A percentile compares a stretch with the other conserved stretches of the same genome.
Conservation (phyloP, 2,329 filamentous ascomycete genomes). For the Penicillium concentricum region DNA sequence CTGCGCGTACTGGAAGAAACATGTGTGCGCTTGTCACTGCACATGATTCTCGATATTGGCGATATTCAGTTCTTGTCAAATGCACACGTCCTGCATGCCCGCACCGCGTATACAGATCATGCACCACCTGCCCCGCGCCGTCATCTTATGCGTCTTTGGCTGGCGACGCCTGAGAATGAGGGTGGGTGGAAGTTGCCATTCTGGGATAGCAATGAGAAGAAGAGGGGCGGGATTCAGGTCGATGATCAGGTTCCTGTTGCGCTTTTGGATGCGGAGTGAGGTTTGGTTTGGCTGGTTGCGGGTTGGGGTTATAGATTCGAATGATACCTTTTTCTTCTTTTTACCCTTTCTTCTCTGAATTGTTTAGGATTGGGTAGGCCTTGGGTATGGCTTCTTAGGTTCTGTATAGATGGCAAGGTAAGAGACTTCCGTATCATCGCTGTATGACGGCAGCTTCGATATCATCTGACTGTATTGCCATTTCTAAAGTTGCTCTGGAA, state of each 20-base stretch:
- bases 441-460: background rate
- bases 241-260: conserved; percentile 74
- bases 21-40: conserved; percentile 69
- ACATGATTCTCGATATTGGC: conserved; percentile 83
- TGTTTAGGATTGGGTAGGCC: background rate
- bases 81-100: conserved; percentile 74
- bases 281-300: conserved; percentile 39
- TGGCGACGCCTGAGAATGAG: conserved; percentile 76
- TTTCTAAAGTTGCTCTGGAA: too few species aligned
- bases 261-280: conserved; percentile 73
- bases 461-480: too few species aligned
- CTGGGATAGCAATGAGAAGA: conserved; percentile 77
- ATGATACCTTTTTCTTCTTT: conserved; percentile 16
- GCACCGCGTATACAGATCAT: conserved; percentile 75
- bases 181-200: conserved; percentile 85
- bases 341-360: background rate
- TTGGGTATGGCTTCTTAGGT: background rate
- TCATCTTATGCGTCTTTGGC: conserved; percentile 80
- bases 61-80: conserved; percentile 88
- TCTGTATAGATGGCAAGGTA: background rate
- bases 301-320: background rate
- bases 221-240: conserved; percentile 85
- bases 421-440: background rate
- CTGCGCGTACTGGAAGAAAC: conserved; percentile 71
- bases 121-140: conserved; percentile 67